phyloP scores from a whole-genome alignment of 2,329 filamentous ascomycete genomes.

The Trichoderma gracile region DNA sequence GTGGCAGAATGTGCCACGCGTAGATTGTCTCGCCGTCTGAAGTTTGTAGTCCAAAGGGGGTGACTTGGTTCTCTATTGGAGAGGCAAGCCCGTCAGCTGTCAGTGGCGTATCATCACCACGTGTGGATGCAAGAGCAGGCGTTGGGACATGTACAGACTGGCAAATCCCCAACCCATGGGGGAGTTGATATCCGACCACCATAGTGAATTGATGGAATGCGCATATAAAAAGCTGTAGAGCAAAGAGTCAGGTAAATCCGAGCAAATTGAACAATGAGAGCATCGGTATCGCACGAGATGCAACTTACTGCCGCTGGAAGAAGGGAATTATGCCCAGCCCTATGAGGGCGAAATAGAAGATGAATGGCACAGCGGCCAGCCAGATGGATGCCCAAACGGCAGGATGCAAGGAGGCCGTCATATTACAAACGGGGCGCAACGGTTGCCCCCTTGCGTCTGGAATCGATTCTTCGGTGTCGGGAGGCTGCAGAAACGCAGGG shows the following conservation, averaged over 20 bases:
- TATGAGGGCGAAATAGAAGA: constrained; percentile 64
- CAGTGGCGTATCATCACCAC: not conserved
- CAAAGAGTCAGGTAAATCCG: constrained; percentile 24
- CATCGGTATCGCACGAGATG: not conserved
- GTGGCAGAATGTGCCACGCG: constrained; percentile 86
- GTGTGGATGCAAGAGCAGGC: not conserved
- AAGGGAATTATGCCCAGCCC: constrained; percentile 64
- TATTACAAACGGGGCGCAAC: constrained; percentile 22
- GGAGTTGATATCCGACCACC: constrained; percentile 70
- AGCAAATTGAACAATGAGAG: not conserved
- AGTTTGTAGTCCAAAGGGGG: constrained; percentile 76
- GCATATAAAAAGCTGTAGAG: constrained; percentile 72
- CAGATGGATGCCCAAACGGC: constrained; percentile 33
- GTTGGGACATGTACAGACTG: constrained; percentile 50
- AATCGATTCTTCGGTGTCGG: not conserved
- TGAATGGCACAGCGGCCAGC: constrained; percentile 13
- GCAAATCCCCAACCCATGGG: constrained; percentile 86
- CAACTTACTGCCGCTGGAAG: constrained; percentile 75
- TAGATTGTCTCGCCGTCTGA: constrained; percentile 77
- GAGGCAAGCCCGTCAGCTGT: not conserved
- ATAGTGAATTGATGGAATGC: constrained; percentile 72
- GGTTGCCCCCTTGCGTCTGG: constrained; percentile 1
- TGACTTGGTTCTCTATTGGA: constrained; percentile 74
- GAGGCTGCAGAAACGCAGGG: not conserved
- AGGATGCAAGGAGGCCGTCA: constrained; percentile 37